phyloP scores from a whole-genome alignment of 202 grass and related monocot species.

The Carex sylvatica region DNA sequence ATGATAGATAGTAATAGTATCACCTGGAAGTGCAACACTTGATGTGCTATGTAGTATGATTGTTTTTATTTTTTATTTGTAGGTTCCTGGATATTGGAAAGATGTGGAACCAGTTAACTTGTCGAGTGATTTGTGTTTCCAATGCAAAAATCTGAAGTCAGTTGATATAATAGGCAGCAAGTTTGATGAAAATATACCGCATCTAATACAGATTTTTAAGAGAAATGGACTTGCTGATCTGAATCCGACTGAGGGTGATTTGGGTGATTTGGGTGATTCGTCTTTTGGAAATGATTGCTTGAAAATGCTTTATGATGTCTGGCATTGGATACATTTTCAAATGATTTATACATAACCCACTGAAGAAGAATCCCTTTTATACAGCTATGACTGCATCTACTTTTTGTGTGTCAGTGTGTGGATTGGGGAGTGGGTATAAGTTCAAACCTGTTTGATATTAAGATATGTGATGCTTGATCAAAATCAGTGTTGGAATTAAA shows the following conservation, averaged over 20 bases:
- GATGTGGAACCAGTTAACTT: background rate
- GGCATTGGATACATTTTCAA: constrained; percentile 2
- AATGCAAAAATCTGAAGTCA: constrained; percentile 10
- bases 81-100: background rate
- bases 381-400: background rate
- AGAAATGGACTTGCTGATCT: constrained; percentile 13
- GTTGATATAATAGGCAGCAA: background rate
- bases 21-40: background rate
- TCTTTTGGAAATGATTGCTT: background rate
- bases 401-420: background rate
- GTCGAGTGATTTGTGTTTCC: background rate
- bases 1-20: background rate
- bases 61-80: background rate
- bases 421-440: background rate
- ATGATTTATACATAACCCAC: no score
- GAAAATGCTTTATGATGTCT: constrained; percentile 17
- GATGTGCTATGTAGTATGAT: background rate
- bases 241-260: background rate
- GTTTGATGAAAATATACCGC: constrained; percentile 1
- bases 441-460: background rate
- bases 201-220: background rate
- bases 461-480: background rate
- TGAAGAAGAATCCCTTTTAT: background rate
- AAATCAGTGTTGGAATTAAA: background rate
- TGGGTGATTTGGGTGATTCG: background rate